phyloP scores from a whole-genome alignment of 768 basidiomycete genomes.

The Lentinula aciculospora region DNA sequence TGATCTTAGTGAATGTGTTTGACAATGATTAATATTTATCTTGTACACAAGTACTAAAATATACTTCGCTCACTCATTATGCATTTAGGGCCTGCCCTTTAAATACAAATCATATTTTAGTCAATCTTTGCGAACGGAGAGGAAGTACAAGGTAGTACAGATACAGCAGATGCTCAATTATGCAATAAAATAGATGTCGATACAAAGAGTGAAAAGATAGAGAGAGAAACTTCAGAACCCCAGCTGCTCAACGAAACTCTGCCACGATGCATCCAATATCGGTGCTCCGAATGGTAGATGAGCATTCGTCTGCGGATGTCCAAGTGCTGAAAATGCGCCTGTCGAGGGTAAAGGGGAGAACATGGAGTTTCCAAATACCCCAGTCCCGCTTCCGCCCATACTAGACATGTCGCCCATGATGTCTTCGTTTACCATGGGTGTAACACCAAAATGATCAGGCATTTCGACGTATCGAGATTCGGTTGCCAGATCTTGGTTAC shows the following conservation, averaged over 20 bases:
- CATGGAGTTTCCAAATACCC: background rate
- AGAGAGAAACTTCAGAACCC: constrained; percentile 32
- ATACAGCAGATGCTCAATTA: background rate
- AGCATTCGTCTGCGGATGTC: background rate
- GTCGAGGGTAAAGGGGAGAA: background rate
- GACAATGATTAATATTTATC: too few species aligned
- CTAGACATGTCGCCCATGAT: background rate
- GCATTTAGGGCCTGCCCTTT: too few species aligned
- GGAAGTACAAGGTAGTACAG: background rate
- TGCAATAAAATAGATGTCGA: background rate
- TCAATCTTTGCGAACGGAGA: too few species aligned
- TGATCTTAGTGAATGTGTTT: too few species aligned
- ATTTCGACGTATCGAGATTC: background rate
- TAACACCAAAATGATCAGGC: background rate
- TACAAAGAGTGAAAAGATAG: background rate
- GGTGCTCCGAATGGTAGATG: constrained; percentile 18
- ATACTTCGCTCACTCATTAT: too few species aligned
- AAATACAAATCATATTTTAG: too few species aligned
- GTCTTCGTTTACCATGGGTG: background rate
- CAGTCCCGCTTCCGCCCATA: background rate
- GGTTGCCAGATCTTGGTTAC: background rate
- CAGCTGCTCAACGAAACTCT: constrained; percentile 63
- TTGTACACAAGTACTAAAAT: too few species aligned
- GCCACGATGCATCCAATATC: constrained; percentile 58
- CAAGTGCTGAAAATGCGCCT: background rate